Percentiles rank a stretch among this genome's conserved stretches.
phyloP scores from a whole-genome alignment of 169 alveolate genomes.

The Plasmodium sp. region DNA sequence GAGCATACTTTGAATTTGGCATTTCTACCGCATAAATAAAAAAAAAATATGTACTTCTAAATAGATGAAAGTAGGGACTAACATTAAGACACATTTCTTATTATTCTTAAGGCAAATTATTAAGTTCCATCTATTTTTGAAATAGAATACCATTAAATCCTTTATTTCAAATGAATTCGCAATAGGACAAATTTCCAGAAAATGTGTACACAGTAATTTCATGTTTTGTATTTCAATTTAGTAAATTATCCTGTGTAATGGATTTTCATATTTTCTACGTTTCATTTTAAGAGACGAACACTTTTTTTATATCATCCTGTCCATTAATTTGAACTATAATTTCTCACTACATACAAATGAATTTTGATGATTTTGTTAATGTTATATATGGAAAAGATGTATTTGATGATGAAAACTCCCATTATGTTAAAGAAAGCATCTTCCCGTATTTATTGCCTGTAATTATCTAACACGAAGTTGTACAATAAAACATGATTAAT shows the following conservation, averaged over 20 bases:
- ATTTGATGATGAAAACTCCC: constrained; percentile 62
- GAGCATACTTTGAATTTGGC: background rate
- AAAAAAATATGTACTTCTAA: background rate
- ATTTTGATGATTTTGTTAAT: constrained; percentile 73
- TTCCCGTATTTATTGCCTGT: constrained; percentile 69
- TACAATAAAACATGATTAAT: background rate
- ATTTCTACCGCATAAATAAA: background rate
- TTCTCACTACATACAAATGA: constrained; percentile 45
- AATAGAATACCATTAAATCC: background rate
- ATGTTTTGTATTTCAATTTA: background rate
- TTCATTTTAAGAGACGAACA: background rate
- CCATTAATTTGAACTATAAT: background rate
- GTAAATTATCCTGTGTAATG: background rate
- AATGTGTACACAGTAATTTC: background rate
- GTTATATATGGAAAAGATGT: constrained; percentile 63
- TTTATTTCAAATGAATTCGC: background rate
- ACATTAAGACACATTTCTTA: background rate
- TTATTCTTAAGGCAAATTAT: background rate
- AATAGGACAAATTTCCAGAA: background rate
- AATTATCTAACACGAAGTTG: background rate
- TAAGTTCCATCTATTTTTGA: background rate
- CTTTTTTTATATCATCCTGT: background rate
- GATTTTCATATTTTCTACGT: background rate
- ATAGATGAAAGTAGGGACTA: background rate
- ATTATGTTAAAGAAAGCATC: constrained; percentile 37